A percentile compares a stretch with the other conserved stretches of the same genome.
Conservation (phyloP, 2,329 filamentous ascomycete genomes). For the Ophiosphaerella herpotricha region DNA sequence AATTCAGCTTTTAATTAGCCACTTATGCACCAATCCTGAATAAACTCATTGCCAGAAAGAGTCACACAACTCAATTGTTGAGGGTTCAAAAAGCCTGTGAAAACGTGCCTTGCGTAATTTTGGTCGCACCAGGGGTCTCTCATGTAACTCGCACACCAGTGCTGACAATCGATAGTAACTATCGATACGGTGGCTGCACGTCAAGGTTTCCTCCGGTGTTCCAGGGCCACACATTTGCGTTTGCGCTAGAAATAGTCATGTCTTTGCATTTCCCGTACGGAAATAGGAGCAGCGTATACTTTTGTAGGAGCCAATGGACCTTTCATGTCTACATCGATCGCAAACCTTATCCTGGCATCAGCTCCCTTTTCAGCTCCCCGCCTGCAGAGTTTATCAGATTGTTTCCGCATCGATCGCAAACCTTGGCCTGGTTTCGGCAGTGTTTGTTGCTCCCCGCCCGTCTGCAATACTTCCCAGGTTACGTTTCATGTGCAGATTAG, state of each 20-base stretch:
- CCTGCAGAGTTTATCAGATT: constrained; percentile 6
- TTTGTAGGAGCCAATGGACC: not conserved
- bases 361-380: constrained; percentile 10
- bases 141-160: too few relatives aligned
- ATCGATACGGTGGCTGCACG: constrained; percentile 26
- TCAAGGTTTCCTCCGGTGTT: constrained; percentile 19
- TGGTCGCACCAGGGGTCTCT: not conserved
- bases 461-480: too few relatives aligned
- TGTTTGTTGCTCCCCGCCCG: too few relatives aligned
- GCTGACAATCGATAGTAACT: constrained; percentile 1
- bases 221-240: constrained; percentile 5
- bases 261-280: constrained; percentile 1
- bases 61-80: constrained; percentile 3
- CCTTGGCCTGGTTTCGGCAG: not conserved
- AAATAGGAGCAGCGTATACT: constrained; percentile 5
- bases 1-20: not conserved
- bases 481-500: too few relatives aligned
- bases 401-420: constrained; percentile 2
- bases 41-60: not conserved
- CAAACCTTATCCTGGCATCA: constrained; percentile 1
- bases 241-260: constrained; percentile 1
- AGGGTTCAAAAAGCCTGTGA: constrained; percentile 5
- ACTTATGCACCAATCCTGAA: not conserved
- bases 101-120: constrained; percentile 20
- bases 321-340: not conserved